Conservation (phyloP, 2,329 filamentous ascomycete genomes). For the Colletotrichum camelliae region DNA sequence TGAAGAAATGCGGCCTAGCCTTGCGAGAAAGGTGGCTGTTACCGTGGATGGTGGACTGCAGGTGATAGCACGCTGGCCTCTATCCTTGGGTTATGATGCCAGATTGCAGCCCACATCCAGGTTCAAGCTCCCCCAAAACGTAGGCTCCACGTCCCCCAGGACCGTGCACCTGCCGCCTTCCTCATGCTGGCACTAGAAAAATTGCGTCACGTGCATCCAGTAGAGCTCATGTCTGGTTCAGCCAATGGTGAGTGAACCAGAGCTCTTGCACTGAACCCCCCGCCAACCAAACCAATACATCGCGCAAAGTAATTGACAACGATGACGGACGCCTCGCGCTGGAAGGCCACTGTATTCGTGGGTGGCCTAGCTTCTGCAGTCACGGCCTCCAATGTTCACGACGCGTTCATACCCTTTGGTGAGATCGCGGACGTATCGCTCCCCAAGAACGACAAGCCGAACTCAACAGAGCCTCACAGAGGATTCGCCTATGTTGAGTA, state of each 20-base stretch:
- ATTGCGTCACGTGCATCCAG: constrained; percentile 12
- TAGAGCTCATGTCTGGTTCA: not conserved
- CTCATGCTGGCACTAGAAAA: not conserved
- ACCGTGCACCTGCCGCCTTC: constrained; percentile 6
- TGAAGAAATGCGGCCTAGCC: constrained; percentile 13
- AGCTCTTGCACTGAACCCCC: constrained; percentile 10
- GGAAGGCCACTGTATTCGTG: constrained; percentile 92
- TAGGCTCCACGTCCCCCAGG: constrained; percentile 1
- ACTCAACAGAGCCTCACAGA: constrained; percentile 79
- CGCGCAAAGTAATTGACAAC: constrained; percentile 15
- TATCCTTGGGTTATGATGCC: constrained; percentile 24
- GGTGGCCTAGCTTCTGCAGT: constrained; percentile 85
- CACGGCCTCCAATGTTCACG: constrained; percentile 76
- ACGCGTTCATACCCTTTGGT: constrained; percentile 96
- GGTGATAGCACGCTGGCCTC: not conserved
- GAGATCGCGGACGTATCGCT: constrained; percentile 92
- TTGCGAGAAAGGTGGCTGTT: constrained; percentile 12
- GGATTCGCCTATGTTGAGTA: constrained; percentile 98
- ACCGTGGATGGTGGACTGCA: not conserved
- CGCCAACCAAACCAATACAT: not conserved
- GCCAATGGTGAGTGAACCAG: constrained; percentile 8
- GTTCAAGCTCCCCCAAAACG: constrained; percentile 1
- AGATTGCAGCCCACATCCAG: constrained; percentile 25
- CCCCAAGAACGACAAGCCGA: constrained; percentile 85
- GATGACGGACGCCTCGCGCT: constrained; percentile 83